Evolutionary conservation across 2,329 filamentous ascomycete genomes (phyloP), one percentile per base, ranked within the genome.

Genomic region (Proliferodiscus dingleyae): DNA sequence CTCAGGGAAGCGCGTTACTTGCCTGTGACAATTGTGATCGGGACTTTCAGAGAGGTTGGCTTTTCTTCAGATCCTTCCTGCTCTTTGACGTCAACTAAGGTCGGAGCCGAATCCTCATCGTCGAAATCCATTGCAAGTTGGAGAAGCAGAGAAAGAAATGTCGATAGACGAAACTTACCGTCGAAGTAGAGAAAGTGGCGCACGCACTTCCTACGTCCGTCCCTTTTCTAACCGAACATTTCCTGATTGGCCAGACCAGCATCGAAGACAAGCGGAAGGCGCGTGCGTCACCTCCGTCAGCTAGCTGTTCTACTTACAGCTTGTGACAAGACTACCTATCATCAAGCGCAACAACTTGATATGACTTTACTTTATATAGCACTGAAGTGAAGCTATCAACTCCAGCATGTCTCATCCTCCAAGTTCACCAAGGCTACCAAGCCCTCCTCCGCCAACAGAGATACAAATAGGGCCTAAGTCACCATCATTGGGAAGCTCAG

Each of bases 401-500:
- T 37, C 18, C 19, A 67, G 55, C 54, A 80, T 81, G 77, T 72
- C 77, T 54, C 66, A 80, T 52, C 69, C 78, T 57, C 84, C 87
- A 52, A 91, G 81, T 68, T 96, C 90, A 38, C 91, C 93, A 53
- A 86, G 93, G 64, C 81, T 98, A 41, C 93, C 93, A 49, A 96
- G 89, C 67, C 93, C 93, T 50, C 93, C 93, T 47, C 93, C 93
- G 26, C 84, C 94, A 47, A 89, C 91, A 51, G 93, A 98, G 69
- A 93, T 95, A 56, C 91, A 97, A 70, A 83, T 95, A 52, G 85
- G 81, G 6, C 84, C 86, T 45, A 82, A 82, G 60, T 93, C 89
- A 40, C 88, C 89, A 2, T 77, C 76, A 15, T 72, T 83, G 53
- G 75, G 81, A 40, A 67, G 83, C 63, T 62, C 78, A 59, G 67